Evolutionary conservation across 1,284 basidiomycete genomes (phyloP).

Genomic region (Irpex rosettiformis): DNA sequence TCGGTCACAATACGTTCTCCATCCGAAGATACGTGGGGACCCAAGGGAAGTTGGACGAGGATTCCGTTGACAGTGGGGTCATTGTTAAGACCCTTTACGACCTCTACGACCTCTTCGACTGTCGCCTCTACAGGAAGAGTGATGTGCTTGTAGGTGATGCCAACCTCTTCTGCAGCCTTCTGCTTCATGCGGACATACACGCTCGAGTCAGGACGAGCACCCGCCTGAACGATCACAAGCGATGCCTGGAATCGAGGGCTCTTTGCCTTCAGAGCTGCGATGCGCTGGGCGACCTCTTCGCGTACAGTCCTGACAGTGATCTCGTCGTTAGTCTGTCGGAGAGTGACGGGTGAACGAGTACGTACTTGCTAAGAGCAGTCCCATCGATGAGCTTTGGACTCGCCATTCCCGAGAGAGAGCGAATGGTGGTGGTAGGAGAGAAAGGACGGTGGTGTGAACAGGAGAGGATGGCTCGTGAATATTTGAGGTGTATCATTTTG

Average conservation of each 20-base stretch:
- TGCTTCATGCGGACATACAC: slow-evolving; percentile 98
- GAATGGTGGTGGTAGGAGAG: slow-evolving; percentile 28
- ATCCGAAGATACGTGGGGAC: slow-evolving; percentile 78
- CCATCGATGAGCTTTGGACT: slow-evolving; percentile 79
- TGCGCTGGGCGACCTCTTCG: slow-evolving; percentile 63
- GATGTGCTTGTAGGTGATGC: slow-evolving; percentile 88
- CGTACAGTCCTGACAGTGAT: slow-evolving; percentile 66
- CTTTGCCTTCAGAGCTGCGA: slow-evolving; percentile 55
- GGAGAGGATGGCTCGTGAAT: neutral
- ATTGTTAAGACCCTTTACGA: slow-evolving; percentile 82
- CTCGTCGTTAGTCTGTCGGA: neutral
- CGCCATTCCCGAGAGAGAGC: slow-evolving; percentile 45
- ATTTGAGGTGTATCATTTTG: slow-evolving; percentile 12
- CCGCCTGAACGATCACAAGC: slow-evolving; percentile 94
- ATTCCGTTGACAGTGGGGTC: slow-evolving; percentile 87
- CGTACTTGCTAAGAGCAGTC: slow-evolving; percentile 83
- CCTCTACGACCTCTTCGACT: slow-evolving; percentile 74
- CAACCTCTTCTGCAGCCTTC: slow-evolving; percentile 94
- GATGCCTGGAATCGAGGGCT: slow-evolving; percentile 86
- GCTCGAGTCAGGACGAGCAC: slow-evolving; percentile 84
- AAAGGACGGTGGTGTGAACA: slow-evolving; percentile 1
- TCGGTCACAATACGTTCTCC: slow-evolving; percentile 93
- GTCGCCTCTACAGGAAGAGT: slow-evolving; percentile 67
- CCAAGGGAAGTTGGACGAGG: slow-evolving; percentile 96
- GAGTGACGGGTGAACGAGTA: neutral